A percentile compares a stretch with the other conserved stretches of the same genome.
Evolutionary conservation across 83 land plant genomes (phyloP).

Genomic region (Larix sibirica): DNA sequence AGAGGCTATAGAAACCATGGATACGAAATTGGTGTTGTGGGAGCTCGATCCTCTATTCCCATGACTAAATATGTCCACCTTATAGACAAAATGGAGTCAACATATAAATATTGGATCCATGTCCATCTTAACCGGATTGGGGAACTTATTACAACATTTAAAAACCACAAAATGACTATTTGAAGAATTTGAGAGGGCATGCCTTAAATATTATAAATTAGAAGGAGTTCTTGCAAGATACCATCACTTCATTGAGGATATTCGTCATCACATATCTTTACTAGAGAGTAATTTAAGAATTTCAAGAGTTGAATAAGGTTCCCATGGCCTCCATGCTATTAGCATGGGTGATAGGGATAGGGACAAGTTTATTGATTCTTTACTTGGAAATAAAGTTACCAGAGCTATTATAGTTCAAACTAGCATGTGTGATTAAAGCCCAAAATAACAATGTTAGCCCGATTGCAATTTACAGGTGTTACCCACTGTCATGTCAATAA

Average conservation of each 20-base stretch:
- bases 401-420: too few species aligned
- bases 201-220: background rate
- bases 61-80: conserved; percentile 3
- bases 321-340: background rate
- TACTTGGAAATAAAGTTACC: background rate
- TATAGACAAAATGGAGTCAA: background rate
- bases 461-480: too few species aligned
- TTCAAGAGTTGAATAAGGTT: conserved; percentile 1
- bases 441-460: too few species aligned
- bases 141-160: conserved; percentile 8
- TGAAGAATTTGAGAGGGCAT: conserved; percentile 14
- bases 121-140: background rate
- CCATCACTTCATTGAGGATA: background rate
- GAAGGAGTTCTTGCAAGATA: conserved; percentile 12
- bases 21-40: background rate
- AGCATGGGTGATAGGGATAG: conserved; percentile 1
- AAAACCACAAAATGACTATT: conserved; percentile 12
- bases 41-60: background rate
- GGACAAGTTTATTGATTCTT: background rate
- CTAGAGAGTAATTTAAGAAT: background rate
- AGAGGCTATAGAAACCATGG: background rate
- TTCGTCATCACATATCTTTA: background rate
- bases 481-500: too few species aligned
- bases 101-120: conserved; percentile 1
- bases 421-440: too few species aligned